phyloP scores from a whole-genome alignment of 2,329 filamentous ascomycete species.

The Paraphaeosphaeria sporulosa region DNA sequence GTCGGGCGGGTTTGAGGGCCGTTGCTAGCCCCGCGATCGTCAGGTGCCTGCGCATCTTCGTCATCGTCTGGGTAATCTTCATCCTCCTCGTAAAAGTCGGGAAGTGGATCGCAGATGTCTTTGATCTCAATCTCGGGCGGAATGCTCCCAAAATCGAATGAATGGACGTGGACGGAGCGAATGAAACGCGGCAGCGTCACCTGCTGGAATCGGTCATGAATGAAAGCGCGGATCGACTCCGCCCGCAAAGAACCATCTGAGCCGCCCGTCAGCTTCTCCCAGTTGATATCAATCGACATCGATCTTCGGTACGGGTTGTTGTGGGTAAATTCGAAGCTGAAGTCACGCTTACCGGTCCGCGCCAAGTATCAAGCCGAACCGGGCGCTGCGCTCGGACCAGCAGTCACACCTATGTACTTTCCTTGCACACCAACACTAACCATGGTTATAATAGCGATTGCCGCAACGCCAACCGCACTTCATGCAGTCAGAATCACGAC shows the following conservation, averaged over 20 bases:
- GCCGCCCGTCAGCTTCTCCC: conserved; percentile 89
- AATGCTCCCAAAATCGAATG: conserved; percentile 88
- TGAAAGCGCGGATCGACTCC: conserved; percentile 86
- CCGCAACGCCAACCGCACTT: conserved; percentile 1
- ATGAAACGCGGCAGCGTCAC: conserved; percentile 94
- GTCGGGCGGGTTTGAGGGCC: conserved; percentile 42
- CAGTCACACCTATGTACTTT: background rate
- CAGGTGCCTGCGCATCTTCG: conserved; percentile 40
- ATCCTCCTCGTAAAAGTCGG: conserved; percentile 93
- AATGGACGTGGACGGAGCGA: conserved; percentile 91
- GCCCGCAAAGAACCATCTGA: conserved; percentile 86
- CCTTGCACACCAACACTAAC: conserved; percentile 17
- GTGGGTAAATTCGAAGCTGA: conserved; percentile 34
- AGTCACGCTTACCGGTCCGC: conserved; percentile 17
- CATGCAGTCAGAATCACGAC: conserved; percentile 9
- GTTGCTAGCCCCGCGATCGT: conserved; percentile 31
- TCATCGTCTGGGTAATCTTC: conserved; percentile 69
- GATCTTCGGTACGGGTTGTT: conserved; percentile 32
- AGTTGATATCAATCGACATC: conserved; percentile 99
- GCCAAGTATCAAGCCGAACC: conserved; percentile 21
- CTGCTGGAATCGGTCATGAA: conserved; percentile 94
- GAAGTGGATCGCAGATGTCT: conserved; percentile 93
- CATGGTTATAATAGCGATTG: conserved; percentile 12
- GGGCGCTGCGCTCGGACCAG: conserved; percentile 15
- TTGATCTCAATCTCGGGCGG: conserved; percentile 89